phyloP scores from a whole-genome alignment of 1,139 yeast species.

The Suhomyces atakaporum region DNA sequence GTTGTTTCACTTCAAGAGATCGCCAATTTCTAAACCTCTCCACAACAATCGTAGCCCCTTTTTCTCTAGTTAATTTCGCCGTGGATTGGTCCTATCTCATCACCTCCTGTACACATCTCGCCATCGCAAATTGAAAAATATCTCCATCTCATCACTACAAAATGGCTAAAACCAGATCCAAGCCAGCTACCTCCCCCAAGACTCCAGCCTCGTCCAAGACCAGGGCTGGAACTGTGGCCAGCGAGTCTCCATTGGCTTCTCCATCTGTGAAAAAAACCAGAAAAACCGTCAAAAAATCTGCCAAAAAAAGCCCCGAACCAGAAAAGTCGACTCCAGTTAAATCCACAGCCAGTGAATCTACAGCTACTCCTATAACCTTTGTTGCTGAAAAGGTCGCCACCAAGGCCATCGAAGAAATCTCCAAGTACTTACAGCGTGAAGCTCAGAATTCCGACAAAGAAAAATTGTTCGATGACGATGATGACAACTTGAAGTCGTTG shows the following conservation, averaged over 20 bases:
- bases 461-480: slow-evolving; percentile 48
- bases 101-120: slow-evolving; percentile 1
- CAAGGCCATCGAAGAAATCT: slow-evolving; percentile 56
- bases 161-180: slow-evolving; percentile 22
- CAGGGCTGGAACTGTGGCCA: slow-evolving; percentile 15
- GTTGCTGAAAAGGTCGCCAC: slow-evolving; percentile 15
- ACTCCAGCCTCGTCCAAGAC: slow-evolving; percentile 17
- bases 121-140: slow-evolving; percentile 14
- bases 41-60: too few species aligned
- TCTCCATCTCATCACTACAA: slow-evolving; percentile 7
- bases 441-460: slow-evolving; percentile 30
- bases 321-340: slow-evolving; percentile 5
- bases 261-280: slow-evolving; percentile 13
- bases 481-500: slow-evolving; percentile 53
- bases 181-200: slow-evolving; percentile 19
- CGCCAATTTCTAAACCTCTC: too few species aligned
- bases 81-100: too few species aligned
- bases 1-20: too few species aligned
- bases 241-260: slow-evolving; percentile 21
- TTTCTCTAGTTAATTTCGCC: too few species aligned
- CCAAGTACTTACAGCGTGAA: slow-evolving; percentile 40
- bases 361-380: too few species aligned
- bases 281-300: slow-evolving; percentile 8
- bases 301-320: too few species aligned
- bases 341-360: background rate